These are phyloP conservation scores for Populus simonii DNA, from an alignment of 345 rosid species.

Conservation along the genomic window DNA sequence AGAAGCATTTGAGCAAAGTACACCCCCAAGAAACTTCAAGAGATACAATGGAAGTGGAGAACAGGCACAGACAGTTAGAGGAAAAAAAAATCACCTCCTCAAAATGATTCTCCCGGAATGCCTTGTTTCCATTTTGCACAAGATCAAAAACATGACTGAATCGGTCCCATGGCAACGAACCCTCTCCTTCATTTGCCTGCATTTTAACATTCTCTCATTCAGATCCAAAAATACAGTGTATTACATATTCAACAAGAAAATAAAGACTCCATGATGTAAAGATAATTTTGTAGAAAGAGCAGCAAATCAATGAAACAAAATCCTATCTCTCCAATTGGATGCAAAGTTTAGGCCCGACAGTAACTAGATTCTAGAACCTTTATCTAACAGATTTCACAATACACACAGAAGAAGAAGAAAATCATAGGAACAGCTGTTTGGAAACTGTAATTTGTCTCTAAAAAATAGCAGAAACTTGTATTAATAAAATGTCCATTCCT, in stretches of 20 bases:
- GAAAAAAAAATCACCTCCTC: constrained; percentile 51
- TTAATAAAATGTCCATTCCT: background rate
- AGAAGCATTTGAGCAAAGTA: too few species aligned
- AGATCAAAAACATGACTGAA: constrained; percentile 60
- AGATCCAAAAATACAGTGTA: constrained; percentile 14
- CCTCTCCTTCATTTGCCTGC: constrained; percentile 71
- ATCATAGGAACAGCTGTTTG: background rate
- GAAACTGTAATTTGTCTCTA: background rate
- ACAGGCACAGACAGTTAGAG: background rate
- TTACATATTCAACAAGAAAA: background rate
- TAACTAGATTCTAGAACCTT: background rate
- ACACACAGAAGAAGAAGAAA: background rate
- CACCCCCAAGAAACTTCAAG: background rate
- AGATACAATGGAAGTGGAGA: background rate
- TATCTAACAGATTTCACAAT: background rate
- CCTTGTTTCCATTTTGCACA: constrained; percentile 60
- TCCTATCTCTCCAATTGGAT: background rate
- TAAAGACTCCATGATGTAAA: background rate
- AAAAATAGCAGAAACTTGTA: background rate
- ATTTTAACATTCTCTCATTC: constrained; percentile 7
- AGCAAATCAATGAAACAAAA: background rate
- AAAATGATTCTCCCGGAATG: constrained; percentile 59
- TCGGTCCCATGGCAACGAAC: constrained; percentile 56
- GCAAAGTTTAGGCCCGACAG: background rate
- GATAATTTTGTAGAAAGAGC: background rate